Base-by-base conservation (phyloP, 2,329 filamentous ascomycete genomes). In the Ophiosphaerella herpotricha region DNA sequence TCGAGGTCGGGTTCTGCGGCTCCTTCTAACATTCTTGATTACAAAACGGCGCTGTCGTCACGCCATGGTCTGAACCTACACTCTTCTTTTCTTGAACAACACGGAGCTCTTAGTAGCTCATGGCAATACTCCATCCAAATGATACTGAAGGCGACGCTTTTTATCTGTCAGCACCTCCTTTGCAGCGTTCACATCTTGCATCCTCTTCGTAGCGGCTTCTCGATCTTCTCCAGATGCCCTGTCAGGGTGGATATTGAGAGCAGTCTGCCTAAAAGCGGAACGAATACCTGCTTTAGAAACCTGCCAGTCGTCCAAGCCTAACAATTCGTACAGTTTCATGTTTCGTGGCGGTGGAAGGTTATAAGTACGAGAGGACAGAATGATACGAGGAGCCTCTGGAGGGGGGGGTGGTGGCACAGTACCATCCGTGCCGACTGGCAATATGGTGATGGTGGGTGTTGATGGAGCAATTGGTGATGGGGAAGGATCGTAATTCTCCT, bases 111-210 rank as follows among this genome's bases (percentile, higher is more conserved):
- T 23, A 51, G 4, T 29, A 45, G 8, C 40, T 54, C 51, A 55
- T 1, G 52, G 54, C 32, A 60, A 36, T 14, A 36, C 35, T 5
- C 57, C 57, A 16, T 50, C 48, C 16, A 26, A 8, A 33, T 60
- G 57, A 31, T 60, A 60, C 39, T 44, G 31, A 13, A 32, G 35
- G 11, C 64, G 55, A 13, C 42, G 40, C 4, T 9, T 29, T 4
- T 13, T 14, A 26, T 65, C 52, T 7, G 61, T 24, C 16, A 69
- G 43, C 14, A 69, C 46, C 14, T 66, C 64, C 33, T 54, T 63
- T 0, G 65, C 58, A 4, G 56, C 64, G 26, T 67, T 67, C 24
- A 68, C 48, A 12, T 52, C 49, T 49, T 64, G 55, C 66, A 69
- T 69, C 18, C 43, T 44, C 12, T 43, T 14, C 1, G 57, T 62